Percentiles rank a stretch among this genome's conserved stretches.
Evolutionary conservation across 768 basidiomycete species (phyloP).

Genomic region (Suillus tomentosus): DNA sequence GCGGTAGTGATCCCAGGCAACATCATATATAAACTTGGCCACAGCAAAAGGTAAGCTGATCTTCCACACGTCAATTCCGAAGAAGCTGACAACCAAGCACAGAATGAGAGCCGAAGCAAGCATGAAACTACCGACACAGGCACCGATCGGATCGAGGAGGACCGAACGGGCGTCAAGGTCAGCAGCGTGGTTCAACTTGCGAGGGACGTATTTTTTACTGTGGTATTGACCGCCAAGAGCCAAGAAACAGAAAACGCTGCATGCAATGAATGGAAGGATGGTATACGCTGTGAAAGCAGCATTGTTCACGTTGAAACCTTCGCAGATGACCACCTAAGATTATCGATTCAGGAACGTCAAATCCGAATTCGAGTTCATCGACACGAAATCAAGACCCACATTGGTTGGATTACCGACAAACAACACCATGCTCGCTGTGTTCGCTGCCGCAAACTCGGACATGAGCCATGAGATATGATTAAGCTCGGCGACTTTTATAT

Average conservation of each 20-base stretch:
- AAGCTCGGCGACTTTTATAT: conserved; percentile 60
- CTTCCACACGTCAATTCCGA: conserved; percentile 79
- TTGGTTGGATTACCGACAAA: conserved; percentile 95
- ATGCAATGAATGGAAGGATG: conserved; percentile 76
- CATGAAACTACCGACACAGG: conserved; percentile 69
- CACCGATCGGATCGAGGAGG: conserved; percentile 74
- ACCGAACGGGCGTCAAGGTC: conserved; percentile 56
- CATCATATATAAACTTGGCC: conserved; percentile 70
- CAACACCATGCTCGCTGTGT: conserved; percentile 71
- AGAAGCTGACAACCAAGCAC: conserved; percentile 74
- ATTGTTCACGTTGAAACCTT: conserved; percentile 80
- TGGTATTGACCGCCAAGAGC: conserved; percentile 64
- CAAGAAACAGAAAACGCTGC: conserved; percentile 61
- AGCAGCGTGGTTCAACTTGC: conserved; percentile 37
- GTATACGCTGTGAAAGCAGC: conserved; percentile 81
- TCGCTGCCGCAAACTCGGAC: conserved; percentile 76
- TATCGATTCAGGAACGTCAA: conserved; percentile 7
- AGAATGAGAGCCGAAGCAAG: conserved; percentile 69
- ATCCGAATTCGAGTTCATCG: background rate
- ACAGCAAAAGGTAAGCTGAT: conserved; percentile 82
- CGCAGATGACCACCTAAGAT: conserved; percentile 70
- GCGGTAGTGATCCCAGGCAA: conserved; percentile 57
- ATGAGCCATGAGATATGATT: conserved; percentile 69
- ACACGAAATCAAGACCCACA: conserved; percentile 28
- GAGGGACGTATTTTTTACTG: conserved; percentile 54